Evolutionary conservation across 2,329 filamentous ascomycete genomes (phyloP).

Genomic region (Aureobasidium vineae): DNA sequence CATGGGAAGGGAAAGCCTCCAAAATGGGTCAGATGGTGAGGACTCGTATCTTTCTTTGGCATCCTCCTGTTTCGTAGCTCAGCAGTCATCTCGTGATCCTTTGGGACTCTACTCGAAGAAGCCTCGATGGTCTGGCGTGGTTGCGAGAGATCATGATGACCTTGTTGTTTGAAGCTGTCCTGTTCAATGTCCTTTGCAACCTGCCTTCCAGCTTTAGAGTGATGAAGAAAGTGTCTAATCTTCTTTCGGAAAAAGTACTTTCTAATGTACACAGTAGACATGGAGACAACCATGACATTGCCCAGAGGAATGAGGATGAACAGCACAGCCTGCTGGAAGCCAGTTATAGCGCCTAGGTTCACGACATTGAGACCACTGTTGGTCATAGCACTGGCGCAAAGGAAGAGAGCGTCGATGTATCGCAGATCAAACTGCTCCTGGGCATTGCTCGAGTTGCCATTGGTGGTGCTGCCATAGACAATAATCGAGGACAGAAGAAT

Average conservation of each 20-base stretch:
- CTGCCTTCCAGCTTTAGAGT: neutral
- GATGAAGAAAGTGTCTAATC: conserved; percentile 22
- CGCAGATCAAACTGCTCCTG: neutral
- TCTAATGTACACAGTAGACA: conserved; percentile 27
- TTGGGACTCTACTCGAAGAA: neutral
- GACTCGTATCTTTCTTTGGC: neutral
- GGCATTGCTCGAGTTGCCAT: conserved; percentile 9
- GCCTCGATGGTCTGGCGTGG: neutral
- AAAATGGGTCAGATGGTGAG: conserved; percentile 3
- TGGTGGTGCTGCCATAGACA: conserved; percentile 28
- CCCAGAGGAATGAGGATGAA: conserved; percentile 29
- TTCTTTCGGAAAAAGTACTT: conserved; percentile 27
- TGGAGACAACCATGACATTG: conserved; percentile 28
- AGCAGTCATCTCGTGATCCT: neutral
- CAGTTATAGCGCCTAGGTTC: conserved; percentile 27
- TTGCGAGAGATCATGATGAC: neutral
- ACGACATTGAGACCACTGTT: conserved; percentile 29
- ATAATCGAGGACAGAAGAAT: conserved; percentile 29
- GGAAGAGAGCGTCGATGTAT: conserved; percentile 31
- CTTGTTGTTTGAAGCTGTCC: neutral
- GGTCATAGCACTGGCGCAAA: conserved; percentile 29
- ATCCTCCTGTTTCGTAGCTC: neutral
- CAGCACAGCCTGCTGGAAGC: conserved; percentile 29
- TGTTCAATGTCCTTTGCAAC: conserved; percentile 14
- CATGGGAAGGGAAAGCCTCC: conserved; percentile 26